These are phyloP conservation scores for Melampsora larici-populina DNA, from an alignment of 1,284 basidiomycete genomes.

Conservation along the genomic window DNA sequence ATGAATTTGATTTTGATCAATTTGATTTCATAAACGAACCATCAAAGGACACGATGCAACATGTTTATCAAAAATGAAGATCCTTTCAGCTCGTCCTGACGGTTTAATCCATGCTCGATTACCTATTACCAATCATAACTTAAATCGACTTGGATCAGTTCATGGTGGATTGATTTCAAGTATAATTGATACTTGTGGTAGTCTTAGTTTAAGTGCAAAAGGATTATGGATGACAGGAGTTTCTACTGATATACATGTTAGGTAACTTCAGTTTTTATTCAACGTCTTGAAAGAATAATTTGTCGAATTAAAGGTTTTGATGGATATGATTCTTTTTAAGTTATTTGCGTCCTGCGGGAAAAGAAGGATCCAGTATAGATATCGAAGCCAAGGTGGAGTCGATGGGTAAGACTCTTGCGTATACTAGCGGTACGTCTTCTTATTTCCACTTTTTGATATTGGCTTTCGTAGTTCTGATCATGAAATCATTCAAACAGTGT, in stretches of 20 bases:
- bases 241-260: conserved; percentile 71
- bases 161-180: conserved; percentile 82
- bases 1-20: not conserved
- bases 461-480: conserved; percentile 9
- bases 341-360: conserved; percentile 31
- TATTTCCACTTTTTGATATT: conserved; percentile 71
- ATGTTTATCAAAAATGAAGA: conserved; percentile 22
- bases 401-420: conserved; percentile 72
- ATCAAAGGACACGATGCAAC: conserved; percentile 15
- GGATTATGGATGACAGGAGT: conserved; percentile 81
- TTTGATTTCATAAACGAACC: too few relatives aligned
- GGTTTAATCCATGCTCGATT: not conserved
- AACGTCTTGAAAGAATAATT: too few relatives aligned
- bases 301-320: too few relatives aligned
- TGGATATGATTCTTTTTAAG: too few relatives aligned
- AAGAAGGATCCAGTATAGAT: not conserved
- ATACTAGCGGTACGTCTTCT: conserved; percentile 64
- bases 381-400: conserved; percentile 32
- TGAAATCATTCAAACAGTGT: conserved; percentile 39
- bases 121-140: not conserved
- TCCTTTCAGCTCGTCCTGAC: not conserved
- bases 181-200: conserved; percentile 78
- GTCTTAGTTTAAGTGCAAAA: conserved; percentile 72
- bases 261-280: conserved; percentile 60
- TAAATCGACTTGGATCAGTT: conserved; percentile 54